Conservation (phyloP, 2,329 filamentous ascomycete species). For the Trichoderma cornu-damae region DNA sequence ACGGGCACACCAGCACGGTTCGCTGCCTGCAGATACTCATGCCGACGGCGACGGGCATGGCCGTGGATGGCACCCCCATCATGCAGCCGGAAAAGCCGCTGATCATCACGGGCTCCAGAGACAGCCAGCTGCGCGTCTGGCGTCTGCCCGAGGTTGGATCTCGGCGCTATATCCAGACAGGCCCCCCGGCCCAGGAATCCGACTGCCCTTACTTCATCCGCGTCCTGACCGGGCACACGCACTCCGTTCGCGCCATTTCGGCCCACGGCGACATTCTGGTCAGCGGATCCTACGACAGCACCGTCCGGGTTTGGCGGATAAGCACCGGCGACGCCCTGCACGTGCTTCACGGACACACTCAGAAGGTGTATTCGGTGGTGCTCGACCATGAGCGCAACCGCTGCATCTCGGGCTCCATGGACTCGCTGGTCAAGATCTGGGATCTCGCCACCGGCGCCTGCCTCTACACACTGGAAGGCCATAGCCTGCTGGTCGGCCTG, state of each 20-base stretch:
- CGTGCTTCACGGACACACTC: conserved; percentile 75
- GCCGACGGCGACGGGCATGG: conserved; percentile 70
- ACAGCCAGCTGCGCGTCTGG: conserved; percentile 93
- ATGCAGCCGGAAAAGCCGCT: conserved; percentile 93
- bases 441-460: conserved; percentile 80
- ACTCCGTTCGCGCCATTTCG: conserved; percentile 93
- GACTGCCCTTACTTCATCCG: conserved; percentile 96
- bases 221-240: conserved; percentile 76
- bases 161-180: conserved; percentile 70
- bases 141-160: conserved; percentile 79
- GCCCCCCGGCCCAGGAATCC: conserved; percentile 64
- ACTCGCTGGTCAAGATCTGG: conserved; percentile 97
- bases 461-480: conserved; percentile 85
- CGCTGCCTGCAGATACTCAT: conserved; percentile 92
- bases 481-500: conserved; percentile 85
- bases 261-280: conserved; percentile 94
- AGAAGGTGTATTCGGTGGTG: conserved; percentile 97
- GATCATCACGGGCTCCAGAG: conserved; percentile 94
- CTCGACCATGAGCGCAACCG: conserved; percentile 86
- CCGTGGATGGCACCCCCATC: conserved; percentile 64
- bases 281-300: conserved; percentile 93
- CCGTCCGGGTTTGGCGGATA: conserved; percentile 94
- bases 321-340: conserved; percentile 87
- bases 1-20: conserved; percentile 95
- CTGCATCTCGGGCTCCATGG: conserved; percentile 98